Conservation (phyloP, 768 basidiomycete species). For the Xerocomus brunneocitrinus region DNA sequence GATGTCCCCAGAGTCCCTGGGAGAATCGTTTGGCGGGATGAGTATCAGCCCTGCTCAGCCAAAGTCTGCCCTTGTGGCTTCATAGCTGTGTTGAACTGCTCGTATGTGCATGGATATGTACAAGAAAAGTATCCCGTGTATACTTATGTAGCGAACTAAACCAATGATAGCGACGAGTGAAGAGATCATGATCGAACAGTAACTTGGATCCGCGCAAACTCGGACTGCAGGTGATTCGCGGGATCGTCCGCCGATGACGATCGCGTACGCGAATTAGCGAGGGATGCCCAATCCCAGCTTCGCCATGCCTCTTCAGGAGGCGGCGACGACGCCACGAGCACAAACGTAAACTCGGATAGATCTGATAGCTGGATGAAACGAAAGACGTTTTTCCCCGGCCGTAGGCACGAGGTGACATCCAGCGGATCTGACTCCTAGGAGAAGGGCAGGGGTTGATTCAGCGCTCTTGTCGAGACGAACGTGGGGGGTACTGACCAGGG, state of each 20-base stretch:
- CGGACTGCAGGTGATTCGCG: slow-evolving; percentile 1
- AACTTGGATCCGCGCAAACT: slow-evolving; percentile 19
- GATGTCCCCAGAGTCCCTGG: slow-evolving; percentile 36
- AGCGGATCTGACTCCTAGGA: slow-evolving; percentile 30
- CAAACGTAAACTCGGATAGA: slow-evolving; percentile 40
- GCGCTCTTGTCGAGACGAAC: background rate
- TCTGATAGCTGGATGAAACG: slow-evolving; percentile 47
- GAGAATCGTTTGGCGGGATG: slow-evolving; percentile 72
- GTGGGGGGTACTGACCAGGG: slow-evolving; percentile 34
- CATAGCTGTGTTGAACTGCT: background rate
- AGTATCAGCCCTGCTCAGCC: slow-evolving; percentile 63
- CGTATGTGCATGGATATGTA: background rate
- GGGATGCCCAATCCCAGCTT: slow-evolving; percentile 22
- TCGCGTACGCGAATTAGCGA: background rate
- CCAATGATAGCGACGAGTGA: background rate
- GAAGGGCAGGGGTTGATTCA: background rate
- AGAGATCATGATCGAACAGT: slow-evolving; percentile 15
- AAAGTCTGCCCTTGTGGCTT: slow-evolving; percentile 5
- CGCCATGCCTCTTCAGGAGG: slow-evolving; percentile 21
- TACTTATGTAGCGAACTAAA: background rate
- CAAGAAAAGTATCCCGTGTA: background rate
- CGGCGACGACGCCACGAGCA: slow-evolving; percentile 37
- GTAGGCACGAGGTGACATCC: slow-evolving; percentile 40
- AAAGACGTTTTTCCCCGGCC: slow-evolving; percentile 43
- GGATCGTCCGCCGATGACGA: background rate